A percentile compares a stretch with the other conserved stretches of the same genome.
phyloP scores from a whole-genome alignment of 208 protist species.

The Leishmania martiniquensis region DNA sequence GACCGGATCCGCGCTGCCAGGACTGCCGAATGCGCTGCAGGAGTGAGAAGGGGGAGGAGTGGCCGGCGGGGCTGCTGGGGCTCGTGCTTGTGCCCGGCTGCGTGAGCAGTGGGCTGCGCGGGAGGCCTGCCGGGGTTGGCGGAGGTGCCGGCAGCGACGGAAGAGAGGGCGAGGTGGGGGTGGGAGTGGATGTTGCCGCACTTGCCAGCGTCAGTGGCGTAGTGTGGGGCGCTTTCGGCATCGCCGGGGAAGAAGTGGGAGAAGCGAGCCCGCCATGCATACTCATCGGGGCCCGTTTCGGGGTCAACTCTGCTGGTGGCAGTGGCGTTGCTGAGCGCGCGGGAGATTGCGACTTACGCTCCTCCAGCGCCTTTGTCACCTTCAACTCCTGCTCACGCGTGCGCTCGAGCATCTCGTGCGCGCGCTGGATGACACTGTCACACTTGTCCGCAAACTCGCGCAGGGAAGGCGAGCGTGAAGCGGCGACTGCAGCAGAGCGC shows the following conservation, averaged over 20 bases:
- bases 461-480: constrained; percentile 10
- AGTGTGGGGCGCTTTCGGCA: not conserved
- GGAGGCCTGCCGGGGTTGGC: constrained; percentile 2
- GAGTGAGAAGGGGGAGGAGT: constrained; percentile 5
- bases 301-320: not conserved
- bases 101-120: constrained; percentile 11
- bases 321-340: constrained; percentile 15
- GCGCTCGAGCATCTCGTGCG: constrained; percentile 50
- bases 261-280: not conserved
- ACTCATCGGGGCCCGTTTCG: not conserved
- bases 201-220: not conserved
- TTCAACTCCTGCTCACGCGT: constrained; percentile 37
- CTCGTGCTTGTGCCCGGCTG: not conserved
- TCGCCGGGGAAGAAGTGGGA: not conserved
- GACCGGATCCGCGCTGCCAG: constrained; percentile 4
- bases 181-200: not conserved
- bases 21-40: constrained; percentile 13
- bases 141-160: constrained; percentile 10
- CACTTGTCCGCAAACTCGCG: constrained; percentile 39
- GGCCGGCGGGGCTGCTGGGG: not conserved
- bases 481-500: not conserved
- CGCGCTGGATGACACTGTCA: constrained; percentile 54
- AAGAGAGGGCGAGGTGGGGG: constrained; percentile 2
- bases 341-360: constrained; percentile 43
- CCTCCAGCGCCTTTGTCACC: constrained; percentile 37